Evolutionary conservation across 257 asterid genomes (phyloP).

Genomic region (Lycium ferocissimum): DNA sequence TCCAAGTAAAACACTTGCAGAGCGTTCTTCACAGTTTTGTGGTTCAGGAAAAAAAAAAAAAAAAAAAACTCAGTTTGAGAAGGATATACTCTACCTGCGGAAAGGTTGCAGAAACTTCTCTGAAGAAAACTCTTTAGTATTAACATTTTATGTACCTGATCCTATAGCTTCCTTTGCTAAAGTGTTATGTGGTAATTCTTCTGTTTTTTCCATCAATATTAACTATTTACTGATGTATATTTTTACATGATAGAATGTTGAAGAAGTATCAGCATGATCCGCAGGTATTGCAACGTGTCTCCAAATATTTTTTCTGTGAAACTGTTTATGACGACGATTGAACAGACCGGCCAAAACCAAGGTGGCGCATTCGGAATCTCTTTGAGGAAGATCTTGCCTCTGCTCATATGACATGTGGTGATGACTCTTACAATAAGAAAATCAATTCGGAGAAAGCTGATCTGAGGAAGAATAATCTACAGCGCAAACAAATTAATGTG

Average conservation of each 20-base stretch:
- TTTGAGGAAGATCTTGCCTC: conserved; percentile 41
- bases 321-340: conserved; percentile 67
- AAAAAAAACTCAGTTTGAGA: background rate
- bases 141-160: background rate
- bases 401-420: conserved; percentile 38
- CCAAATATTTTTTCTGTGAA: conserved; percentile 72
- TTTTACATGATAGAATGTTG: conserved; percentile 60
- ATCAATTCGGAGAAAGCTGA: conserved; percentile 38
- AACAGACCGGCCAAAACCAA: conserved; percentile 53
- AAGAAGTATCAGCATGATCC: conserved; percentile 50
- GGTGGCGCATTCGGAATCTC: conserved; percentile 66
- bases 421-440: conserved; percentile 30
- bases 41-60: background rate
- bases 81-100: background rate
- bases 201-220: background rate
- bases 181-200: conserved; percentile 4
- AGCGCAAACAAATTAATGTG: conserved; percentile 48
- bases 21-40: background rate
- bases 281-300: conserved; percentile 46
- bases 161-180: background rate
- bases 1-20: background rate
- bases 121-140: background rate
- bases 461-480: conserved; percentile 40
- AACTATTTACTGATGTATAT: conserved; percentile 20
- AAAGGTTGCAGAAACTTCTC: conserved; percentile 12